Evolutionary conservation across 139 green algal species (phyloP).

Genomic region (Pleodorina starrii): DNA sequence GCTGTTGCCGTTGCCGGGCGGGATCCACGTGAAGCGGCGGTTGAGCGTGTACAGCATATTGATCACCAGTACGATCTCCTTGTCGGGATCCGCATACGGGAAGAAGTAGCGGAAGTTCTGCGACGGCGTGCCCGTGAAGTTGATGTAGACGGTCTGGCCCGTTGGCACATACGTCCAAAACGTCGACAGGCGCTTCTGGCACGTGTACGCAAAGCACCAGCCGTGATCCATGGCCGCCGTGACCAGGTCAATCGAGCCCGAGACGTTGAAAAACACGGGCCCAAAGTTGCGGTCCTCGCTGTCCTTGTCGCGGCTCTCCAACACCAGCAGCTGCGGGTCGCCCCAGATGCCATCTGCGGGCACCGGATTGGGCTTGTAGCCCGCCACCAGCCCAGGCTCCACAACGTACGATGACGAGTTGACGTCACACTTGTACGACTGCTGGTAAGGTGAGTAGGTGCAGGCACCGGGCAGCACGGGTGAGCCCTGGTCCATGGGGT

Average conservation of each 20-base stretch:
- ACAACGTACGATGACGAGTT: slow-evolving; percentile 42
- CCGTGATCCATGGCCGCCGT: slow-evolving; percentile 68
- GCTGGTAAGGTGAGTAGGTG: slow-evolving; percentile 26
- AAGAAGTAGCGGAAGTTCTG: slow-evolving; percentile 53
- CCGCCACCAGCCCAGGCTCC: not conserved
- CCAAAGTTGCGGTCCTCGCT: slow-evolving; percentile 73
- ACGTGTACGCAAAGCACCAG: slow-evolving; percentile 78
- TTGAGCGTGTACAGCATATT: slow-evolving; percentile 56
- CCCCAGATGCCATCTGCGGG: slow-evolving; percentile 58
- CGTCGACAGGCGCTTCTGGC: slow-evolving; percentile 56
- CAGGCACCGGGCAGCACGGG: slow-evolving; percentile 60
- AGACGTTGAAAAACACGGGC: slow-evolving; percentile 65
- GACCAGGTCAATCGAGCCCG: slow-evolving; percentile 53
- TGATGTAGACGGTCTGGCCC: slow-evolving; percentile 48
- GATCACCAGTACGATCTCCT: slow-evolving; percentile 56
- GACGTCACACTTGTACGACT: slow-evolving; percentile 54
- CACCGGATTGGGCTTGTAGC: slow-evolving; percentile 51
- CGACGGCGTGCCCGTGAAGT: slow-evolving; percentile 64
- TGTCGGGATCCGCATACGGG: slow-evolving; percentile 58
- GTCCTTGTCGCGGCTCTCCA: slow-evolving; percentile 69
- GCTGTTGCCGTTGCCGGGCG: not conserved
- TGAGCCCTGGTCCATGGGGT: slow-evolving; percentile 58
- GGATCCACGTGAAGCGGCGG: slow-evolving; percentile 30
- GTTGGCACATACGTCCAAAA: slow-evolving; percentile 68
- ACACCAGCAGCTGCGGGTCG: slow-evolving; percentile 70